phyloP scores from a whole-genome alignment of 345 rosid species.

The Brassica rapa region DNA sequence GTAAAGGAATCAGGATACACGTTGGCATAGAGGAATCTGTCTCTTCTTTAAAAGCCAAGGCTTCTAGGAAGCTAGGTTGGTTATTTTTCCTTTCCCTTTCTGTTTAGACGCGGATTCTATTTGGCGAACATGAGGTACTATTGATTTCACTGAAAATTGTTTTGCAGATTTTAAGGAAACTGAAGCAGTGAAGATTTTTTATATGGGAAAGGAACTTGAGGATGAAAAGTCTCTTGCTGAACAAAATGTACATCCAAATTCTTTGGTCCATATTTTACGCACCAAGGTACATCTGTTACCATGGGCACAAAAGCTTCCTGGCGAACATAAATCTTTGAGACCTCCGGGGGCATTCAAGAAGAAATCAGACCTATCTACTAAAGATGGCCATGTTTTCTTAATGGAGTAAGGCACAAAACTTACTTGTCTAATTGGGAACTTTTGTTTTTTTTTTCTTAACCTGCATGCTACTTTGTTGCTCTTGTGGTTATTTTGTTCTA shows the following conservation, averaged over 20 bases:
- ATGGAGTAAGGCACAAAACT: conserved; percentile 79
- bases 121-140: not conserved
- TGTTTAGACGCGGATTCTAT: conserved; percentile 12
- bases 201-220: conserved; percentile 86
- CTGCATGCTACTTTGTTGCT: conserved; percentile 17
- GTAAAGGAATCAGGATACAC: conserved; percentile 89
- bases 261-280: conserved; percentile 86
- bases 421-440: not conserved
- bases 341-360: conserved; percentile 99
- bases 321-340: conserved; percentile 82
- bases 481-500: conserved; percentile 11
- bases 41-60: conserved; percentile 83
- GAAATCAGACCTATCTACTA: conserved; percentile 92
- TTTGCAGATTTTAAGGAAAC: conserved; percentile 82
- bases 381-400: conserved; percentile 91
- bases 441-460: not conserved
- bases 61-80: conserved; percentile 91
- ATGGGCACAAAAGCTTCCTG: conserved; percentile 82
- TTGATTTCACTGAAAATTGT: conserved; percentile 23
- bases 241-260: conserved; percentile 86
- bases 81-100: conserved; percentile 27
- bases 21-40: conserved; percentile 80
- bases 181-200: conserved; percentile 76
- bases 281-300: conserved; percentile 79
- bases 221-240: conserved; percentile 71